Evolutionary conservation across 148 eudicot species (phyloP), one percentile per base, ranked within the genome.

Genomic region (Simmondsia chinensis): DNA sequence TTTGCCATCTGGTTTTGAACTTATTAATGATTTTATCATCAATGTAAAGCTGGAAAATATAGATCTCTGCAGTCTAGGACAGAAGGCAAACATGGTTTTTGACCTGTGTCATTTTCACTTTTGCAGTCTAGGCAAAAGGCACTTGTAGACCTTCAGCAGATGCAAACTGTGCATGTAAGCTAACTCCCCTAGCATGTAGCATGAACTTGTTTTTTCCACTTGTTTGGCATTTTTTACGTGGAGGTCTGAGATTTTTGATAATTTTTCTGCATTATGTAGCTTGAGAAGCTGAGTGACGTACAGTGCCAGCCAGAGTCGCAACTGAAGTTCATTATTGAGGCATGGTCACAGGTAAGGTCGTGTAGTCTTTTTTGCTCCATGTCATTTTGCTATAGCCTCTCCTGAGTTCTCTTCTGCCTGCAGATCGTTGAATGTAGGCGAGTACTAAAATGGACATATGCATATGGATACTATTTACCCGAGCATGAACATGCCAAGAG

Each of bases 381-480:
- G 34, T 16, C 17, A 17, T 24, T 18, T 46, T 11, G n/a, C 5
- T n/a, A 2, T 15, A 31, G 4, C 31, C 14, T 39, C 29, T 42
- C 11, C 48, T 31, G 1, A 36, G 20, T 20, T 43, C 38, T 39
- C 3, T 39, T 45, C 46, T 74, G 50, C 5, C 41, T 63, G 57
- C 83, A 86, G 96, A 86, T 86, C 56, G 96, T 86, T 46, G 96
- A 86, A 73, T 86, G 96, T 50, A 78, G 96, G 48, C 69, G 96
- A 52, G 96, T 86, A 41, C 63, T 86, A 25, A 86, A 86, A 49
- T 86, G 96, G 96, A 86, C 96, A 24, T 86, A 86, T 61, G 96
- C 93, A 4, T 86, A 86, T 71, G 96, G 96, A 42, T 86, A 60
- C 69, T 86, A 86, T 69, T 61, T 86, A 48, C 76, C 80, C 17